These are phyloP conservation scores for Penicillium herquei DNA, from an alignment of 495 filamentous ascomycete genomes.

Conservation along the genomic window DNA sequence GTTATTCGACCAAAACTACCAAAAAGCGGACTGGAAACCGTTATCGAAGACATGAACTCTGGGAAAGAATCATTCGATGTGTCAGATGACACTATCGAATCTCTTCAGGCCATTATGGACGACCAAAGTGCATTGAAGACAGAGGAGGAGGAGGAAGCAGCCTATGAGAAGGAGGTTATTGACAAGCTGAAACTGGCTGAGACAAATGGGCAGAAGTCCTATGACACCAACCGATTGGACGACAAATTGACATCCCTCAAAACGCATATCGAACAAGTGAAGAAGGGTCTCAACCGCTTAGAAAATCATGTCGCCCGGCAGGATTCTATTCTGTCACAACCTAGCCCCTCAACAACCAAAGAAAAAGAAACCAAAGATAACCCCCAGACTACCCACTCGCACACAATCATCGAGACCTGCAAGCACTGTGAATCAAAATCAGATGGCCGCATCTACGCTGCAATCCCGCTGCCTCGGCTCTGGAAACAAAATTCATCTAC, in stretches of 20 bases:
- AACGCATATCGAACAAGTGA: conserved; percentile 63
- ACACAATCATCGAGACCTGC: conserved; percentile 20
- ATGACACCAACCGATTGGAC: conserved; percentile 58
- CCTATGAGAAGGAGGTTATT: conserved; percentile 34
- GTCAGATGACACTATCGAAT: conserved; percentile 62
- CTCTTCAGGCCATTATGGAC: conserved; percentile 56
- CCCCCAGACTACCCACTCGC: conserved; percentile 6
- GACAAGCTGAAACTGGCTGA: conserved; percentile 34
- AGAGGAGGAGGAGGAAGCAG: conserved; percentile 37
- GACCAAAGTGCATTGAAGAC: conserved; percentile 35
- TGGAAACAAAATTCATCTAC: conserved; percentile 47
- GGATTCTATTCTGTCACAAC: conserved; percentile 19
- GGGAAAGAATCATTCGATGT: conserved; percentile 43
- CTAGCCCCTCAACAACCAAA: conserved; percentile 4
- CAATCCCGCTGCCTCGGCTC: conserved; percentile 58
- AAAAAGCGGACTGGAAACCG: conserved; percentile 50
- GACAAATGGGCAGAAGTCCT: conserved; percentile 37
- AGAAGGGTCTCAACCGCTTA: conserved; percentile 63
- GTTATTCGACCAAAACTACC: conserved; percentile 44
- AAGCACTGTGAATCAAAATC: conserved; percentile 24
- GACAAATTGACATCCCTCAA: conserved; percentile 57
- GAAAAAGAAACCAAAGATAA: background rate
- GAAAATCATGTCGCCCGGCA: conserved; percentile 56
- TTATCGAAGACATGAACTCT: conserved; percentile 52
- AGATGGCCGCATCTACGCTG: conserved; percentile 34